These are phyloP conservation scores for Luffa aegyptiaca DNA, from an alignment of 306 rosid genomes.

Conservation along the genomic window DNA sequence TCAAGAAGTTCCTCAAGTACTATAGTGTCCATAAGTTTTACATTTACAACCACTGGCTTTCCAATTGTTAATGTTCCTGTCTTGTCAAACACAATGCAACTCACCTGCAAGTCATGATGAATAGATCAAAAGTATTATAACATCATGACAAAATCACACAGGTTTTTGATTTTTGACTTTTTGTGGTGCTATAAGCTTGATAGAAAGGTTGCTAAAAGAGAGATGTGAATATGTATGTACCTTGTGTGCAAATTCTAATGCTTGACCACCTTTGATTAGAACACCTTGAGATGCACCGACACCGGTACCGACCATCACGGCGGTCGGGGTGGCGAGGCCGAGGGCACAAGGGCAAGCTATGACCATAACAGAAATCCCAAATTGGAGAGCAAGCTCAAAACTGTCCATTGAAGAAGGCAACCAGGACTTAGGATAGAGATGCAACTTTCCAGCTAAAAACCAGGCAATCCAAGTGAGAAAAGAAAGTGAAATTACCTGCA, in stretches of 20 bases:
- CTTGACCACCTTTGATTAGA: conserved; percentile 82
- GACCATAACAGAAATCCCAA: conserved; percentile 88
- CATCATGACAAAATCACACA: neutral
- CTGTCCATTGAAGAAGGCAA: conserved; percentile 59
- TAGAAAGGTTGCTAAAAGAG: neutral
- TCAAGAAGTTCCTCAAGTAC: conserved; percentile 34
- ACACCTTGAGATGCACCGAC: conserved; percentile 91
- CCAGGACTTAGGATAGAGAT: conserved; percentile 64
- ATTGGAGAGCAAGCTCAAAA: conserved; percentile 84
- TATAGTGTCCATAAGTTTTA: conserved; percentile 29
- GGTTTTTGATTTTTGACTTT: neutral
- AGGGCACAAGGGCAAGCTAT: conserved; percentile 95
- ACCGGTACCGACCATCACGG: conserved; percentile 91
- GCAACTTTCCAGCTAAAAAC: conserved; percentile 58
- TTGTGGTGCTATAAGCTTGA: neutral
- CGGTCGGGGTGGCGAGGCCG: conserved; percentile 89
- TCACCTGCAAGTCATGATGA: conserved; percentile 30
- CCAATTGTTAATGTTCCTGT: conserved; percentile 89
- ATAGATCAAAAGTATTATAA: neutral
- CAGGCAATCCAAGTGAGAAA: conserved; percentile 64
- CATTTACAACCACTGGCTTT: conserved; percentile 60
- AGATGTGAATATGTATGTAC: conserved; percentile 18
- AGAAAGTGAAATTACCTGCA: conserved; percentile 58
- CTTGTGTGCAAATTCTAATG: conserved; percentile 77
- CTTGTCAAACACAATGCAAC: conserved; percentile 82